These are phyloP conservation scores for Termitomyces sp. DNA, from an alignment of 768 basidiomycete species.

Conservation along the genomic window DNA sequence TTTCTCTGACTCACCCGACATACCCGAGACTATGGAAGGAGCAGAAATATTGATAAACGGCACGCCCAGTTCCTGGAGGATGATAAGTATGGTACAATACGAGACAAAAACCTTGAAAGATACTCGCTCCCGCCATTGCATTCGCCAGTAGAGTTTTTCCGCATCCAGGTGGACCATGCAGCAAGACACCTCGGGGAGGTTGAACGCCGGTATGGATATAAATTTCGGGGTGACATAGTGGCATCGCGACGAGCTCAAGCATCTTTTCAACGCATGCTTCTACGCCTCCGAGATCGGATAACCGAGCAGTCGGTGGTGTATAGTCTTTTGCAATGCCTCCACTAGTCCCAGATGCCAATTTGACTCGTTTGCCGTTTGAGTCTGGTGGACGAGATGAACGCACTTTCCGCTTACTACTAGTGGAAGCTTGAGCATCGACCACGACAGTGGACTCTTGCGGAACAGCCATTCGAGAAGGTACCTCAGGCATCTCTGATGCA, in stretches of 20 bases:
- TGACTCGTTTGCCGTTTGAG: conserved; percentile 57
- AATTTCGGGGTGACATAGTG: conserved; percentile 91
- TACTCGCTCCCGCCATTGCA: conserved; percentile 88
- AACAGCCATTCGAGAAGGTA: conserved; percentile 9
- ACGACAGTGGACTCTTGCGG: conserved; percentile 14
- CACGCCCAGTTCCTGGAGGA: conserved; percentile 75
- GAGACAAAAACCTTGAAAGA: neutral
- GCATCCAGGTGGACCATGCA: conserved; percentile 96
- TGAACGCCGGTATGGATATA: conserved; percentile 92
- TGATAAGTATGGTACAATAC: neutral
- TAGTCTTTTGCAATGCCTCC: conserved; percentile 55
- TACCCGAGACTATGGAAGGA: conserved; percentile 93
- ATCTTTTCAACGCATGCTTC: conserved; percentile 86
- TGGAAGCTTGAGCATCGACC: conserved; percentile 8
- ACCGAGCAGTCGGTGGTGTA: conserved; percentile 67
- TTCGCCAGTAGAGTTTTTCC: conserved; percentile 95
- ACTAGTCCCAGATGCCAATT: conserved; percentile 27
- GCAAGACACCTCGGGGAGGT: conserved; percentile 85
- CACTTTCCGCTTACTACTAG: conserved; percentile 57
- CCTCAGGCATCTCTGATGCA: conserved; percentile 19
- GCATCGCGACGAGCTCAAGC: conserved; percentile 95
- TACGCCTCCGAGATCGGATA: conserved; percentile 88
- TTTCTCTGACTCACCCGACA: conserved; percentile 99
- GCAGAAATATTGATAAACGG: conserved; percentile 96
- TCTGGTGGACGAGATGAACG: conserved; percentile 51